Conservation (phyloP, 805 yeast genomes). For the Maudiozyma turicensis region DNA sequence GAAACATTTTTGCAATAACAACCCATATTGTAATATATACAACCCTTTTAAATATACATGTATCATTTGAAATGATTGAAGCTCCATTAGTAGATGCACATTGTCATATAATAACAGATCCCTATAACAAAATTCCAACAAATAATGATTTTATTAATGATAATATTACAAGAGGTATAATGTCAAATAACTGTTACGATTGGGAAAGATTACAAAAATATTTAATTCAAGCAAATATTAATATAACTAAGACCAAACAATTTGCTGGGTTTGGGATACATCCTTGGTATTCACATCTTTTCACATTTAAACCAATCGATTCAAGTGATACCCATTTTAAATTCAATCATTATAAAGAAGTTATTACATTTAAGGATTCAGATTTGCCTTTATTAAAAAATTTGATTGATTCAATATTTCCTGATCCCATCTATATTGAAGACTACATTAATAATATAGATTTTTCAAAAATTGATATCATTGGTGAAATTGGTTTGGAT, state of each 20-base stretch:
- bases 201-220: slow-evolving; percentile 10
- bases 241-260: background rate
- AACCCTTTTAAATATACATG: too few relatives aligned
- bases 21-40: too few relatives aligned
- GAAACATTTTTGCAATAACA: background rate
- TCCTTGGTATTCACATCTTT: slow-evolving; percentile 83
- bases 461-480: slow-evolving; percentile 25
- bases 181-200: slow-evolving; percentile 38
- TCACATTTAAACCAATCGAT: slow-evolving; percentile 20
- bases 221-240: background rate
- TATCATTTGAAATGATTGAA: background rate
- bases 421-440: slow-evolving; percentile 47
- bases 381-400: background rate
- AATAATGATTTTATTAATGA: slow-evolving; percentile 2
- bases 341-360: slow-evolving; percentile 43
- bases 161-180: slow-evolving; percentile 23
- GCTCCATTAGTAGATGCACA: slow-evolving; percentile 27
- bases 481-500: slow-evolving; percentile 93
- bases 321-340: slow-evolving; percentile 24
- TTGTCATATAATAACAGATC: slow-evolving; percentile 26
- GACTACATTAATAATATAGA: slow-evolving; percentile 14
- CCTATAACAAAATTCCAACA: background rate
- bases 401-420: slow-evolving; percentile 31
- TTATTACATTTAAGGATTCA: slow-evolving; percentile 34
- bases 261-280: slow-evolving; percentile 57